Conservation (phyloP, 2,329 filamentous ascomycete species). For the Helotiales sp. region DNA sequence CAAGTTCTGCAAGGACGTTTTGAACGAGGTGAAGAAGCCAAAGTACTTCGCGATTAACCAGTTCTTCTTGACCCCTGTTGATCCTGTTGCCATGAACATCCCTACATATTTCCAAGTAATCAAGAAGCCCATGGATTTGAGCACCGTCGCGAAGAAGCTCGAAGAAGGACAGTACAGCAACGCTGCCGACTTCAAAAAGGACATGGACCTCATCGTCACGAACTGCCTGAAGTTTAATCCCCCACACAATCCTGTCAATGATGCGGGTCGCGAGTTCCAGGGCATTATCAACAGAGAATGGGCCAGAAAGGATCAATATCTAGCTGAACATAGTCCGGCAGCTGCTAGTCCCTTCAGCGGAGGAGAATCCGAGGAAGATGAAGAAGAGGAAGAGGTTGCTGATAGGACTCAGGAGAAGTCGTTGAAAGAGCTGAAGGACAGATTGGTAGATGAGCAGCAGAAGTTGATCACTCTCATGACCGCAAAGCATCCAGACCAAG, state of each 20-base stretch:
- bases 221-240: constrained; percentile 95
- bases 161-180: constrained; percentile 76
- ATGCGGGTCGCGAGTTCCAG: constrained; percentile 71
- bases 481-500: constrained; percentile 53
- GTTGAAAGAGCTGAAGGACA: constrained; percentile 51
- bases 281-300: constrained; percentile 74
- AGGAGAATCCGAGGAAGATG: constrained; percentile 74
- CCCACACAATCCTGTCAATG: constrained; percentile 71
- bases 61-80: constrained; percentile 83
- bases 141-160: constrained; percentile 77
- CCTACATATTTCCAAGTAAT: constrained; percentile 91
- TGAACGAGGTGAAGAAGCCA: constrained; percentile 74
- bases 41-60: constrained; percentile 65
- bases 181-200: constrained; percentile 81
- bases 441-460: constrained; percentile 53
- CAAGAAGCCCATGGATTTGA: constrained; percentile 95
- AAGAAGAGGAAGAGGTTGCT: constrained; percentile 62
- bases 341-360: constrained; percentile 63
- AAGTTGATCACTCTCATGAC: constrained; percentile 56
- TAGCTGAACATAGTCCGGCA: constrained; percentile 70
- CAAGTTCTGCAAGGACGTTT: constrained; percentile 81
- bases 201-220: constrained; percentile 78
- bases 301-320: constrained; percentile 77
- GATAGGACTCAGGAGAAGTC: constrained; percentile 48
- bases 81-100: constrained; percentile 91